Conservation (phyloP, 1,139 yeast genomes). For the Saccharomyces pastorianus region DNA sequence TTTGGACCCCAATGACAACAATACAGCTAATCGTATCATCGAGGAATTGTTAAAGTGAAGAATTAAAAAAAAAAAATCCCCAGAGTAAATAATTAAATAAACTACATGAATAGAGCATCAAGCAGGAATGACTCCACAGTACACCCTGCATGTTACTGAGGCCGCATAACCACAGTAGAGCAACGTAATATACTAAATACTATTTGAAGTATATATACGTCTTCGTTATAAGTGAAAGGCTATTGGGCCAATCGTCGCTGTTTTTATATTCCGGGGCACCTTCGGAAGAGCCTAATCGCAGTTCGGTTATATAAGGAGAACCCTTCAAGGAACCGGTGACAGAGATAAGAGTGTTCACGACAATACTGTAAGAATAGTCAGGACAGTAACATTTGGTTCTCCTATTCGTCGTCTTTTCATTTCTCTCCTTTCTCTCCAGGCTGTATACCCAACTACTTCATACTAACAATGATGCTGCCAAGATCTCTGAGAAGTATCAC, state of each 20-base stretch:
- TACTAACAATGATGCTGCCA: not conserved
- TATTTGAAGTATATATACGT: not conserved
- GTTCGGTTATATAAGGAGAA: not conserved
- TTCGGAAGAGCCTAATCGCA: not conserved
- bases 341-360: no score
- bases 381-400: no score
- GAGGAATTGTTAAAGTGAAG: conserved; percentile 56
- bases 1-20: conserved; percentile 54
- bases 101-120: not conserved
- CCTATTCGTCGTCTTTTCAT: no score
- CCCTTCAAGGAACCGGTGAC: not conserved
- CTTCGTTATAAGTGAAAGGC: not conserved
- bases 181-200: not conserved
- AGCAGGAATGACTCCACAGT: not conserved
- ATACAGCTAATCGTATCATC: conserved; percentile 62
- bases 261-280: not conserved
- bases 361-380: no score
- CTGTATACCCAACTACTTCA: not conserved
- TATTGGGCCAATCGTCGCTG: not conserved
- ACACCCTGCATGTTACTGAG: not conserved
- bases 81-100: not conserved
- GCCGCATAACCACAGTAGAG: not conserved
- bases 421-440: no score
- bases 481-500: not conserved
- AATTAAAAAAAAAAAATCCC: not conserved